Conservation (phyloP, 345 rosid genomes). For the Sonneratia alba region DNA sequence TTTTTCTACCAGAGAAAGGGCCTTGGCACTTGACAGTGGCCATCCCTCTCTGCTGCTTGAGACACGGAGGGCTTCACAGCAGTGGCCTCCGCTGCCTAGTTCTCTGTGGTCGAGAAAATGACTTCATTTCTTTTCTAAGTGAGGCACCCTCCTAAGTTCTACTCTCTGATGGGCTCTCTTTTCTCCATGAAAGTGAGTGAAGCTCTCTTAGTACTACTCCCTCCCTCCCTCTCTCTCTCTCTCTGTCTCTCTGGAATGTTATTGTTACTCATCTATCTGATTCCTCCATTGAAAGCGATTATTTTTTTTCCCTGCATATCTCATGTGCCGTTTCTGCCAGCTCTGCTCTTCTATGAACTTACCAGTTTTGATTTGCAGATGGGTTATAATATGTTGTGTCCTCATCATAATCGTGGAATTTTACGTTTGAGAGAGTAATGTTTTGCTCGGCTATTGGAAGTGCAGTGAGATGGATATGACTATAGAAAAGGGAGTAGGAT, state of each 20-base stretch:
- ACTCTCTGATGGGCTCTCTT: background rate
- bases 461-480: background rate
- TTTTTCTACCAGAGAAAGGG: background rate
- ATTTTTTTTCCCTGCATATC: background rate
- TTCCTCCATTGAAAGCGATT: background rate
- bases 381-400: background rate
- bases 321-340: background rate
- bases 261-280: background rate
- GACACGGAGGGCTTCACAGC: background rate
- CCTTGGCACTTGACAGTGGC: background rate
- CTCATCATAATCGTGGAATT: background rate
- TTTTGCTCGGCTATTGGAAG: background rate
- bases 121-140: background rate
- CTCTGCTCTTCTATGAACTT: background rate
- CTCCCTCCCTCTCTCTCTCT: no score
- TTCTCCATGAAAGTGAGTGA: conserved; percentile 2
- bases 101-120: background rate
- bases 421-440: background rate
- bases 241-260: background rate
- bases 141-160: background rate
- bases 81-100: background rate
- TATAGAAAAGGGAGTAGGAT: background rate
- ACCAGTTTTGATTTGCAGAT: background rate
- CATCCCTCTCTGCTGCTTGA: background rate
- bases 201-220: background rate